Conservation (phyloP, 139 green algal genomes). For the Zygnema cylindricum region DNA sequence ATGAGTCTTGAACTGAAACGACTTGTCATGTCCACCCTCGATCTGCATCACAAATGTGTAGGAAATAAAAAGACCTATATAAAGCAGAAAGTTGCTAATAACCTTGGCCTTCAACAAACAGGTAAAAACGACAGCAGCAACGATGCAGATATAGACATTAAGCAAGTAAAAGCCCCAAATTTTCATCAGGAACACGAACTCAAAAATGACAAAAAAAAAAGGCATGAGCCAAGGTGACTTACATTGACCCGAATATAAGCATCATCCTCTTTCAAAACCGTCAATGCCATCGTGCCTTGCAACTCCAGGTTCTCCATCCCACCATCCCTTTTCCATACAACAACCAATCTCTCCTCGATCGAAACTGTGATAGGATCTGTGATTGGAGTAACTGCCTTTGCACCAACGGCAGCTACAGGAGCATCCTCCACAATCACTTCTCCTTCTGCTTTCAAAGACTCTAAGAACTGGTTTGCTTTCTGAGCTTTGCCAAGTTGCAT, state of each 20-base stretch:
- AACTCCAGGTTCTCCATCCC: constrained; percentile 94
- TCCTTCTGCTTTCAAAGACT: constrained; percentile 80
- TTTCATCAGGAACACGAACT: too few relatives aligned
- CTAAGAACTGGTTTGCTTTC: constrained; percentile 83
- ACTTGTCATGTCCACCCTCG: constrained; percentile 71
- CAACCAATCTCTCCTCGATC: constrained; percentile 69
- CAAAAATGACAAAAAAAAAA: too few relatives aligned
- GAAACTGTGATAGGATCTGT: constrained; percentile 59
- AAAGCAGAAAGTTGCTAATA: too few relatives aligned
- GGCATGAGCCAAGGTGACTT: background rate
- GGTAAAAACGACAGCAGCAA: constrained; percentile 2
- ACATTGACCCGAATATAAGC: constrained; percentile 70
- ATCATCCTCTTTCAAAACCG: constrained; percentile 78
- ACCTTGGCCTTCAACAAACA: too few relatives aligned
- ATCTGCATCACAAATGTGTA: constrained; percentile 35
- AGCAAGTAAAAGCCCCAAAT: too few relatives aligned
- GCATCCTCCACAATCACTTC: constrained; percentile 74
- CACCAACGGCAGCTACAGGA: constrained; percentile 14
- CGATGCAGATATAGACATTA: background rate
- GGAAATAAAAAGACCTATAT: background rate
- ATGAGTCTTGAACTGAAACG: constrained; percentile 99
- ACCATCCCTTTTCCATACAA: constrained; percentile 87
- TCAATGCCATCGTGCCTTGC: constrained; percentile 85
- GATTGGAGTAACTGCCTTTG: constrained; percentile 2
- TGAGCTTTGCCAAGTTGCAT: constrained; percentile 87